phyloP scores from a whole-genome alignment of 345 rosid genomes.

The Lenwebbia sp. region DNA sequence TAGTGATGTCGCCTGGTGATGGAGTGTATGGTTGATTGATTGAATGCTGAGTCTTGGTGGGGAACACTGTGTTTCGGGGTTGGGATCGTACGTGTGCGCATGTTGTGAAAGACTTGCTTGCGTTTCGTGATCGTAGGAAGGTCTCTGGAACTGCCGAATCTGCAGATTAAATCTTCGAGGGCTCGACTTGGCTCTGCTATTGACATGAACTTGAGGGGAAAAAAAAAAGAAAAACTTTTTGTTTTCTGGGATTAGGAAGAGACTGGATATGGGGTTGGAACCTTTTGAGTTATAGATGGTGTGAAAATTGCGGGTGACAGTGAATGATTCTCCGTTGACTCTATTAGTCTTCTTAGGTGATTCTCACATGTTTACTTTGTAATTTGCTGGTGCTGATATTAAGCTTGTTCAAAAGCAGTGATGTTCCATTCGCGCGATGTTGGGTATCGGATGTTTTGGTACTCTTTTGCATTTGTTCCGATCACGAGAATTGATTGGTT shows the following conservation, averaged over 20 bases:
- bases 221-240: neutral
- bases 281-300: neutral
- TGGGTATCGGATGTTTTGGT: too few relatives aligned
- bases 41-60: neutral
- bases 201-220: neutral
- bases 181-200: neutral
- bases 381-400: neutral
- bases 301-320: neutral
- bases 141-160: neutral
- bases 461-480: neutral
- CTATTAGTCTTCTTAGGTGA: too few relatives aligned
- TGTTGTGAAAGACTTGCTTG: neutral
- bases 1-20: neutral
- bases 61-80: neutral
- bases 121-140: neutral
- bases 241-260: too few relatives aligned
- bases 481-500: neutral
- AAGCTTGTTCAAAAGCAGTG: neutral
- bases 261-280: neutral
- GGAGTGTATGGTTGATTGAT: neutral
- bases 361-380: neutral
- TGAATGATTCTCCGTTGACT: neutral
- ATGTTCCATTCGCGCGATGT: too few relatives aligned
- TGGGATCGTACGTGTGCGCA: neutral
- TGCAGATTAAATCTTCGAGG: neutral